Conservation (phyloP, 148 eudicot species). For the Rhododendron vialii region DNA sequence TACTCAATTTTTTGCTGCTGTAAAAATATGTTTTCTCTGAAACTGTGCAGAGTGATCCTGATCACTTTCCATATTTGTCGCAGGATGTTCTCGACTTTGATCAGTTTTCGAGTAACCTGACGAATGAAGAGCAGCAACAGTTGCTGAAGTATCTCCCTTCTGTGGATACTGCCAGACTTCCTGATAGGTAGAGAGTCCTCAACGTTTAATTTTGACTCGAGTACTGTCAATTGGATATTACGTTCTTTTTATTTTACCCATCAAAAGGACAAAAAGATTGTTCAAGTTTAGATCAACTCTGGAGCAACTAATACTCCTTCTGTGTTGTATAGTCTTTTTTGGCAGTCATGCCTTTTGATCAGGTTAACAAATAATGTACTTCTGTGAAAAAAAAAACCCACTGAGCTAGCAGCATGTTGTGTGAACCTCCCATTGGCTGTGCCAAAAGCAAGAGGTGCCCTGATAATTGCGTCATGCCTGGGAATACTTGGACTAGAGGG, state of each 20-base stretch:
- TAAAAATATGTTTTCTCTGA: not conserved
- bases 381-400: not conserved
- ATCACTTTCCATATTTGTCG: conserved; percentile 6
- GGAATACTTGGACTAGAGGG: no score
- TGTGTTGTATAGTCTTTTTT: not conserved
- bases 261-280: not conserved
- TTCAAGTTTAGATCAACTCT: not conserved
- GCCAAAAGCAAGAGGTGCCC: not conserved
- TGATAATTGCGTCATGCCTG: no score
- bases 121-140: conserved; percentile 61
- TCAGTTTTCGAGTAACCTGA: conserved; percentile 46
- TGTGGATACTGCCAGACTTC: conserved; percentile 41
- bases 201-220: not conserved
- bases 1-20: not conserved
- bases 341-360: not conserved
- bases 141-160: conserved; percentile 72
- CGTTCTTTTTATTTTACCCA: not conserved
- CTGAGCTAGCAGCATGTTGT: not conserved
- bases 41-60: not conserved
- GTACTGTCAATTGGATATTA: not conserved
- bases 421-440: not conserved
- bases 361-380: not conserved
- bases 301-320: not conserved
- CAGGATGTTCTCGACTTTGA: conserved; percentile 72
- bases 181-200: conserved; percentile 49